These are phyloP conservation scores for Leccinum fibrillosum DNA, from an alignment of 768 basidiomycete species.

Conservation along the genomic window DNA sequence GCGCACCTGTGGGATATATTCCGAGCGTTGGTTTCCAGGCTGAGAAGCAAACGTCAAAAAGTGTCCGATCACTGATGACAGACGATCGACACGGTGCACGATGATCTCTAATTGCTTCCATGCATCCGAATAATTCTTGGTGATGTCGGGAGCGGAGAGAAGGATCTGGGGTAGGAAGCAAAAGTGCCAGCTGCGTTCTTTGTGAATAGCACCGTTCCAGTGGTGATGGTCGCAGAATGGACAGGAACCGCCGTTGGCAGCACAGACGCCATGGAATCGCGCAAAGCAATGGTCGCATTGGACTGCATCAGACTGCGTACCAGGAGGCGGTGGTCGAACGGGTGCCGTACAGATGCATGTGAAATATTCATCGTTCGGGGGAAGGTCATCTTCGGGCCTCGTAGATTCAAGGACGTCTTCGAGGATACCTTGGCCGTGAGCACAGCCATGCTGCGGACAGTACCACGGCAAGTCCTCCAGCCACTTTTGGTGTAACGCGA, in stretches of 20 bases:
- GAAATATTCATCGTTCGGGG: conserved; percentile 76
- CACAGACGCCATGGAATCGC: conserved; percentile 81
- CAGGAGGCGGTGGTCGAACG: conserved; percentile 77
- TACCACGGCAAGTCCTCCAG: conserved; percentile 77
- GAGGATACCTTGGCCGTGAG: conserved; percentile 62
- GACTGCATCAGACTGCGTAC: conserved; percentile 75
- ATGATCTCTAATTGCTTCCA: conserved; percentile 80
- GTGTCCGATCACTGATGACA: conserved; percentile 73
- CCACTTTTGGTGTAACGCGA: conserved; percentile 68
- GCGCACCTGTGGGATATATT: conserved; percentile 78
- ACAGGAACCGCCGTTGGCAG: conserved; percentile 85
- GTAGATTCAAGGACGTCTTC: conserved; percentile 77
- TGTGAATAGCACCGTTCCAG: conserved; percentile 84
- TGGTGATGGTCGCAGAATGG: conserved; percentile 91
- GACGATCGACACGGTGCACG: conserved; percentile 73
- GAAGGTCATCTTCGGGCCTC: conserved; percentile 72
- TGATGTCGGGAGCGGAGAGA: conserved; percentile 70
- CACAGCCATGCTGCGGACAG: conserved; percentile 59
- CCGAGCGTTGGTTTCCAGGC: conserved; percentile 66
- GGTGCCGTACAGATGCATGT: conserved; percentile 80
- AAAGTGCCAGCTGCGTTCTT: conserved; percentile 81
- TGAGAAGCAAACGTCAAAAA: conserved; percentile 73
- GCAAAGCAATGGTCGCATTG: conserved; percentile 90
- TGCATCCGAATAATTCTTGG: conserved; percentile 73
- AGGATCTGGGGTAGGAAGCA: conserved; percentile 73